Conservation (phyloP, 1,284 basidiomycete species). For the Coniferiporia sulphurascens region DNA sequence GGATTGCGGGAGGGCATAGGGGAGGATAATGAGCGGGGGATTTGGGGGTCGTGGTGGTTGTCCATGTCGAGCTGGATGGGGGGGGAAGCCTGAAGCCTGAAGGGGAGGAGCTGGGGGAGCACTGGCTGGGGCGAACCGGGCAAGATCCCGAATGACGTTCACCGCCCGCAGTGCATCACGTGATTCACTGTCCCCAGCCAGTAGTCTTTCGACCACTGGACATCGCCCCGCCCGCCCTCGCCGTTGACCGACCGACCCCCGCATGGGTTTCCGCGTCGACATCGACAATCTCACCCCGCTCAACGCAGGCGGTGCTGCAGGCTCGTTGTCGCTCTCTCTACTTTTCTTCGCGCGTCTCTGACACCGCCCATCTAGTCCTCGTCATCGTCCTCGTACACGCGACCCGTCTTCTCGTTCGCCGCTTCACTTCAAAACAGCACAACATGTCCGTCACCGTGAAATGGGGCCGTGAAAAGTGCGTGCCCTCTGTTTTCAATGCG, state of each 20-base stretch:
- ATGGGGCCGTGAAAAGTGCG: slow-evolving; percentile 56
- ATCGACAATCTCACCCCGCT: slow-evolving; percentile 6
- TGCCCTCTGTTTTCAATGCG: background rate
- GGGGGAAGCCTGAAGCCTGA: no score
- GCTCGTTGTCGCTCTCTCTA: background rate
- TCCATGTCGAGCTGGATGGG: slow-evolving; percentile 1
- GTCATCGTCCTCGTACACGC: slow-evolving; percentile 31
- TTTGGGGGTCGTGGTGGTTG: background rate
- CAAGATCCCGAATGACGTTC: no score
- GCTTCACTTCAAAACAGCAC: slow-evolving; percentile 19
- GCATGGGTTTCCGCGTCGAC: background rate
- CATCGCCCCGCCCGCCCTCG: no score
- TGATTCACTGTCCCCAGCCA: background rate
- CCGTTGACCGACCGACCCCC: background rate
- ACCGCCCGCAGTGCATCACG: background rate
- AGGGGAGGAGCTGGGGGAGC: no score
- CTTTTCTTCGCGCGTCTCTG: background rate
- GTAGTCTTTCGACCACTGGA: background rate
- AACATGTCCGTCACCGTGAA: slow-evolving; percentile 53
- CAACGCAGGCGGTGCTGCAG: slow-evolving; percentile 13
- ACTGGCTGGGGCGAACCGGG: no score
- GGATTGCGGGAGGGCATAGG: background rate
- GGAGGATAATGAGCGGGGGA: background rate
- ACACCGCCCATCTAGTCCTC: slow-evolving; percentile 1
- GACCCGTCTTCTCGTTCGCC: slow-evolving; percentile 24